A percentile compares a stretch with the other conserved stretches of the same genome.
Conservation (phyloP, 805 yeast species). For the Saccharomycopsis vini region DNA sequence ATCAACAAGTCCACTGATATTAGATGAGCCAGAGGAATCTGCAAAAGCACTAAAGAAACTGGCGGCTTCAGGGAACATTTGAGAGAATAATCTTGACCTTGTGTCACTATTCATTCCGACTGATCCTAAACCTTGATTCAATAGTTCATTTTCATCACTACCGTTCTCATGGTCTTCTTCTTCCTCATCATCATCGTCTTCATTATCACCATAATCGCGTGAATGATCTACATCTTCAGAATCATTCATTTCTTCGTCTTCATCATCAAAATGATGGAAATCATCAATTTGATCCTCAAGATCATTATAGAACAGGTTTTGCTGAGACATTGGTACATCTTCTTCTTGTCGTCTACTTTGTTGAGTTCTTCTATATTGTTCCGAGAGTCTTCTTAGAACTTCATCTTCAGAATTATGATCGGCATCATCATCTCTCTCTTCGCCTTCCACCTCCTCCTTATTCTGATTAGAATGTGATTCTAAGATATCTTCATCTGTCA, state of each 20-base stretch:
- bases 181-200: slow-evolving; percentile 18
- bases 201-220: slow-evolving; percentile 17
- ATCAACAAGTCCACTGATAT: slow-evolving; percentile 13
- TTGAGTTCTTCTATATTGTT: slow-evolving; percentile 31
- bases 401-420: slow-evolving; percentile 3
- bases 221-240: slow-evolving; percentile 23
- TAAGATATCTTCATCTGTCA: too few relatives aligned
- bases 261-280: slow-evolving; percentile 17
- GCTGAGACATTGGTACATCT: not conserved
- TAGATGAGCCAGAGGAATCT: slow-evolving; percentile 15
- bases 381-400: slow-evolving; percentile 31
- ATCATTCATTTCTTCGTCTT: slow-evolving; percentile 22
- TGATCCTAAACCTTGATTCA: too few relatives aligned
- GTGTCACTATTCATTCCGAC: not conserved
- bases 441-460: not conserved
- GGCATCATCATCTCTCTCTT: not conserved
- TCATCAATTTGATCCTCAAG: not conserved
- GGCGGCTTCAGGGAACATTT: slow-evolving; percentile 32
- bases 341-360: not conserved
- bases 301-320: not conserved
- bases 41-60: slow-evolving; percentile 26
- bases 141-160: slow-evolving; percentile 21
- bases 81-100: slow-evolving; percentile 15
- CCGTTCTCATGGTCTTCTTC: slow-evolving; percentile 20
- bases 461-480: too few relatives aligned